Conservation (phyloP, 2,329 filamentous ascomycete species). For the Fusarium heterosporum region DNA sequence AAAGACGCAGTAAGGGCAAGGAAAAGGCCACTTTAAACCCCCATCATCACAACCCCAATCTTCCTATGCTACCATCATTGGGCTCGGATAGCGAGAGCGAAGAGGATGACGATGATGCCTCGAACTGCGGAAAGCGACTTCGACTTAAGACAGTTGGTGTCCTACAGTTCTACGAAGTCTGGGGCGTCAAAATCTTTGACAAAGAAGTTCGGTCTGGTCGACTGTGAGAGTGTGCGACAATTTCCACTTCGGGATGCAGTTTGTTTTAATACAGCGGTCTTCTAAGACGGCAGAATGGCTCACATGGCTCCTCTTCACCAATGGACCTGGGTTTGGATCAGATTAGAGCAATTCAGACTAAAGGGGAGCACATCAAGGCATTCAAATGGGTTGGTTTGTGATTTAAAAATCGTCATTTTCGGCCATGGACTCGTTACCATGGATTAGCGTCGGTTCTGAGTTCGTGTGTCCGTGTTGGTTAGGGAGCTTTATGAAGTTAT, state of each 20-base stretch:
- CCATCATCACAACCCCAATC: slow-evolving; percentile 32
- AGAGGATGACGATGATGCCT: slow-evolving; percentile 48
- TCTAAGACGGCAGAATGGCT: slow-evolving; percentile 18
- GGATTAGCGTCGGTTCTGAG: background rate
- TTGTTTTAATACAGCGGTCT: slow-evolving; percentile 13
- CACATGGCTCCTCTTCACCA: slow-evolving; percentile 8
- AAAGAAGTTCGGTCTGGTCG: slow-evolving; percentile 63
- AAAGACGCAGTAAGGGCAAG: slow-evolving; percentile 53
- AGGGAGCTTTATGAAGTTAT: too few relatives aligned
- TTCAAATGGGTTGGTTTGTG: background rate
- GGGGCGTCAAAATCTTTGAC: slow-evolving; percentile 67
- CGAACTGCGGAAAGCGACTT: slow-evolving; percentile 50
- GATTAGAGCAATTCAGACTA: slow-evolving; percentile 11
- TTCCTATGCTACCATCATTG: slow-evolving; percentile 49
- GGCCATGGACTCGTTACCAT: background rate
- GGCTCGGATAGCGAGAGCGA: slow-evolving; percentile 53
- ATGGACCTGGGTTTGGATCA: slow-evolving; percentile 9
- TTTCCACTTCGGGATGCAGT: background rate
- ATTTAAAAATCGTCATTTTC: slow-evolving; percentile 13
- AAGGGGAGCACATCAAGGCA: background rate
- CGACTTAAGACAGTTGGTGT: slow-evolving; percentile 54
- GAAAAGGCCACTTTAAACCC: slow-evolving; percentile 43
- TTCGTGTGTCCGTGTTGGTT: background rate
- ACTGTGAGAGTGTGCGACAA: slow-evolving; percentile 34
- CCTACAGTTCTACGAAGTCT: slow-evolving; percentile 55